These are phyloP conservation scores for Fulvia fulva DNA, from an alignment of 2,329 filamentous ascomycete species.

Conservation along the genomic window DNA sequence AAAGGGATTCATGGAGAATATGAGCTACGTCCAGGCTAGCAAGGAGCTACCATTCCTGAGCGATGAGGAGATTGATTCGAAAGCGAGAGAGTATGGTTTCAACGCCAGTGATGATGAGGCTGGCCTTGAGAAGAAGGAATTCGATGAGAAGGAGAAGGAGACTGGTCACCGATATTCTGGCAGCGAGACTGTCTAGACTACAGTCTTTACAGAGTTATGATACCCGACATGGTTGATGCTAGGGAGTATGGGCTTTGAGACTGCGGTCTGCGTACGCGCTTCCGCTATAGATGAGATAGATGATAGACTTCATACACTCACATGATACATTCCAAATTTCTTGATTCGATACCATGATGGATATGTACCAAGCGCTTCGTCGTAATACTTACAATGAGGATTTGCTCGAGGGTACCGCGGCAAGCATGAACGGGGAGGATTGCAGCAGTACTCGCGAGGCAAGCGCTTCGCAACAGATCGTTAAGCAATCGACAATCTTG, in stretches of 20 bases:
- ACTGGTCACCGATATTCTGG: slow-evolving; percentile 5
- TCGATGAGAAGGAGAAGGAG: slow-evolving; percentile 8
- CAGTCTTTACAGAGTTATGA: neutral
- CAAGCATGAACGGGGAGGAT: too few relatives aligned
- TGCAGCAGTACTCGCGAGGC: too few relatives aligned
- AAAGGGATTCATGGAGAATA: slow-evolving; percentile 31
- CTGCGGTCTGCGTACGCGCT: neutral
- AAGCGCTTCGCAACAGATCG: too few relatives aligned
- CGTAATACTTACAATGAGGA: too few relatives aligned
- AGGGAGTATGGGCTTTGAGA: neutral
- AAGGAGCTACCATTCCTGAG: slow-evolving; percentile 34
- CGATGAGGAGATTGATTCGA: slow-evolving; percentile 31
- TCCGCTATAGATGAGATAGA: neutral
- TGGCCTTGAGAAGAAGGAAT: slow-evolving; percentile 1
- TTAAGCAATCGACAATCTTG: too few relatives aligned
- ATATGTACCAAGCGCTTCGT: too few relatives aligned
- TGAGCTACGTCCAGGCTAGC: slow-evolving; percentile 34
- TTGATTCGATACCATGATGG: neutral
- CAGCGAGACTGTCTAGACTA: neutral
- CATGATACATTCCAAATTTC: too few relatives aligned
- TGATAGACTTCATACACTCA: neutral
- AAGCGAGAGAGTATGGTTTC: slow-evolving; percentile 34
- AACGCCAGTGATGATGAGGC: slow-evolving; percentile 30
- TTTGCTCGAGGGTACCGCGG: too few relatives aligned
- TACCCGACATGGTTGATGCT: neutral